Evolutionary conservation across 352 stramenopile genomes (phyloP), one percentile per base, ranked within the genome.

Genomic region (Aphanomyces invadans): DNA sequence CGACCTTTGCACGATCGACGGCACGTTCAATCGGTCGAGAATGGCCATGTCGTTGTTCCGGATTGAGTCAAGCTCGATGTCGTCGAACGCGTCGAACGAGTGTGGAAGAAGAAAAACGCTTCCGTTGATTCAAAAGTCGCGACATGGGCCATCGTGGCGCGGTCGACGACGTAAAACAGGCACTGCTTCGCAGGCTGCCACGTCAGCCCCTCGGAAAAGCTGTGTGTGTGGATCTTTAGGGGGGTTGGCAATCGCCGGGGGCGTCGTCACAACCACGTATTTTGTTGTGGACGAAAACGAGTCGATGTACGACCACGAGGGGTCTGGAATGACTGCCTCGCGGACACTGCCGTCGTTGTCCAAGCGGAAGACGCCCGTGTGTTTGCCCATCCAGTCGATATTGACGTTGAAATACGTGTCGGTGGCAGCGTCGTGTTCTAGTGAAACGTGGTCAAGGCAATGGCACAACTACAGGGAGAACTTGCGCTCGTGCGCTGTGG

Each of bases 251-350:
- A 57, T 17, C 12, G 19, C 21, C 21, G 49, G 49, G 9, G 17
- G 19, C 5, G 49, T 32, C 25, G 23, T 57, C 5, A 57, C 0
- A 26, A 57, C 29, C 17, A 57, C 9, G 29, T 57, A 57, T 26
- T 57, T 57, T n/a, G 49, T 38, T 26, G 49, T 57, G 25, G 49
- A 57, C 4, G 49, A 57, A 26, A 57, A 57, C 49, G 49, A 57
- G 29, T 57, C 21, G 25, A 57, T 38, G 49, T 57, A 57, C 25
- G 29, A 32, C 19, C 49, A n/a, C 19, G 17, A 12, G 49, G 49
- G 25, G 23, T 32, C 4, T 32, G 21, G 29, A n/a, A 57, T 57
- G 5, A 32, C 23, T n/a, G 49, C 49, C 36, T 57, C 49, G 11
- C 49, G 49, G 5, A 57, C 49, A n/a, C 11, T 7, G 5, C 49